These are phyloP conservation scores for Trifolium pratense DNA, from an alignment of 306 rosid species.

Conservation along the genomic window DNA sequence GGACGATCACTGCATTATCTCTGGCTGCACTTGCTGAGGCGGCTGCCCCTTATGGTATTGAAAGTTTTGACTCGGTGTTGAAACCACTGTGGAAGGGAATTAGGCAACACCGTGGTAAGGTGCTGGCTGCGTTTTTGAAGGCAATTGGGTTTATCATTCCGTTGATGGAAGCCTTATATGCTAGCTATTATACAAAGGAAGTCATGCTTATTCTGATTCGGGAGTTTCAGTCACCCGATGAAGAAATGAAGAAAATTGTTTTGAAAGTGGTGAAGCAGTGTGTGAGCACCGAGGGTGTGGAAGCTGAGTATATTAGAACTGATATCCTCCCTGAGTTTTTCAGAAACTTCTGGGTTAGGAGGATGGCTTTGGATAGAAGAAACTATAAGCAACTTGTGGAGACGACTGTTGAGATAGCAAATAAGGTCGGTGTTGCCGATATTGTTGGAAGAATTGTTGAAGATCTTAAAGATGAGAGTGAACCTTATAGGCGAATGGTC, in stretches of 20 bases:
- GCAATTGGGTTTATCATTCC: slow-evolving; percentile 97
- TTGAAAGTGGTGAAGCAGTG: slow-evolving; percentile 96
- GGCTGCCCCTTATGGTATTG: slow-evolving; percentile 96
- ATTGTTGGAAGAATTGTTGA: slow-evolving; percentile 91
- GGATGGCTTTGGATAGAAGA: slow-evolving; percentile 97
- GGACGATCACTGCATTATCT: slow-evolving; percentile 90
- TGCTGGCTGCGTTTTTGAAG: slow-evolving; percentile 90
- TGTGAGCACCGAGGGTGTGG: slow-evolving; percentile 96
- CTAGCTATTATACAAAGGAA: slow-evolving; percentile 92
- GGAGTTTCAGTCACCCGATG: slow-evolving; percentile 97
- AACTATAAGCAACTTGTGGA: slow-evolving; percentile 94
- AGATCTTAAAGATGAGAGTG: slow-evolving; percentile 98
- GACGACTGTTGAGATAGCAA: slow-evolving; percentile 94
- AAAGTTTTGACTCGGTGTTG: slow-evolving; percentile 92
- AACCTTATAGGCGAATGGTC: slow-evolving; percentile 96
- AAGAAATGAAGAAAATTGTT: slow-evolving; percentile 98
- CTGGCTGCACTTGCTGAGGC: slow-evolving; percentile 99
- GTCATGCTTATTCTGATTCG: slow-evolving; percentile 91
- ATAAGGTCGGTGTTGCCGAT: slow-evolving; percentile 96
- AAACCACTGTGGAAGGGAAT: slow-evolving; percentile 98
- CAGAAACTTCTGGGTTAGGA: slow-evolving; percentile 92
- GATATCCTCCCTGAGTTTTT: slow-evolving; percentile 82
- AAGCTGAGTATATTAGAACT: slow-evolving; percentile 69
- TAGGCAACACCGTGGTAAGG: slow-evolving; percentile 95
- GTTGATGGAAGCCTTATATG: slow-evolving; percentile 90